phyloP scores from a whole-genome alignment of 768 basidiomycete genomes.

The Coprinopsis strossmayeri region DNA sequence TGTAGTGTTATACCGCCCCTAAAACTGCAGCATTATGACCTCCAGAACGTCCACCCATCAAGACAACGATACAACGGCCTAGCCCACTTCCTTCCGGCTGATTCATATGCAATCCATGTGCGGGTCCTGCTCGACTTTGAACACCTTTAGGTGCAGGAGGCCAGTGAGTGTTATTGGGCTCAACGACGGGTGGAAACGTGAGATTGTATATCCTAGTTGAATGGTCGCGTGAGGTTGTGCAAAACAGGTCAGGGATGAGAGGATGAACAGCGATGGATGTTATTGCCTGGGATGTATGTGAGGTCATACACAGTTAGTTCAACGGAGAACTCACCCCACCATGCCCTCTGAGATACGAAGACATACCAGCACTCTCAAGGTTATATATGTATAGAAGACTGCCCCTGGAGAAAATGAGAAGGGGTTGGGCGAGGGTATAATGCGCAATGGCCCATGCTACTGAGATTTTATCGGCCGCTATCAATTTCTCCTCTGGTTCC shows the following conservation, averaged over 20 bases:
- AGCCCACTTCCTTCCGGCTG: constrained; percentile 57
- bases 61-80: constrained; percentile 57
- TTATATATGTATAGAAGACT: constrained; percentile 54
- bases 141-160: constrained; percentile 29
- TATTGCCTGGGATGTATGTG: constrained; percentile 37
- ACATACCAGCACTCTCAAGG: constrained; percentile 28
- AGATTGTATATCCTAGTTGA: constrained; percentile 69
- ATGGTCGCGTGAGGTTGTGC: constrained; percentile 69
- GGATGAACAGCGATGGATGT: constrained; percentile 67
- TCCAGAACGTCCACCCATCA: constrained; percentile 66
- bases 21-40: constrained; percentile 69
- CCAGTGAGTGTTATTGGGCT: constrained; percentile 49
- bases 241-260: constrained; percentile 47
- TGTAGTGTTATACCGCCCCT: constrained; percentile 41
- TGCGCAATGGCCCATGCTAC: constrained; percentile 57
- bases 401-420: constrained; percentile 49
- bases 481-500: constrained; percentile 12
- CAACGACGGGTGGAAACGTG: constrained; percentile 19
- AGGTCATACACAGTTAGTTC: no score
- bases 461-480: constrained; percentile 26
- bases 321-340: constrained; percentile 70
- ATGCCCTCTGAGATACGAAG: constrained; percentile 57
- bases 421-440: constrained; percentile 41
- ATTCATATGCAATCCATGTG: constrained; percentile 59
- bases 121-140: constrained; percentile 56